A percentile compares a stretch with the other conserved stretches of the same genome.
Evolutionary conservation across 208 protist species (phyloP).

Genomic region (Trypanosoma scelopori): DNA sequence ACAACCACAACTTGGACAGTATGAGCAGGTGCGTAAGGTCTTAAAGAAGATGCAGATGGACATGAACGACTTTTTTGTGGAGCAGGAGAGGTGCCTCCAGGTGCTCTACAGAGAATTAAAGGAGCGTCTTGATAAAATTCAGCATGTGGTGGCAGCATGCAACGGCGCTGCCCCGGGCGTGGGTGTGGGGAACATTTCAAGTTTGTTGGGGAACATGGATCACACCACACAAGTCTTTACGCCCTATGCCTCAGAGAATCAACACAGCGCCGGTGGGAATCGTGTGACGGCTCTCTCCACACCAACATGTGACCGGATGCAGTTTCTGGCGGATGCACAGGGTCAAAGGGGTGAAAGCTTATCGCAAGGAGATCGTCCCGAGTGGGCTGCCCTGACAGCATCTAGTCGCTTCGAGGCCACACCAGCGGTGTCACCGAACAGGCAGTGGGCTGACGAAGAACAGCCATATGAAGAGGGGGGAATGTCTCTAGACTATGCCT

Average conservation of each 20-base stretch:
- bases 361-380: background rate
- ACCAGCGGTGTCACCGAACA: constrained; percentile 26
- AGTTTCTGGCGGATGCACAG: background rate
- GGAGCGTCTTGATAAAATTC: constrained; percentile 52
- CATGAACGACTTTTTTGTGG: constrained; percentile 52
- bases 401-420: constrained; percentile 13
- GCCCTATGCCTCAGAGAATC: constrained; percentile 19
- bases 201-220: constrained; percentile 14
- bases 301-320: constrained; percentile 11
- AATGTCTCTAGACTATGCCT: constrained; percentile 22
- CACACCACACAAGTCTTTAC: constrained; percentile 13
- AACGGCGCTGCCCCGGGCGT: constrained; percentile 8
- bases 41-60: constrained; percentile 45
- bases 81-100: constrained; percentile 58
- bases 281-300: constrained; percentile 2
- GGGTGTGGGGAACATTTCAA: constrained; percentile 11
- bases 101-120: constrained; percentile 49
- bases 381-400: constrained; percentile 14
- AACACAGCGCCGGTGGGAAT: background rate
- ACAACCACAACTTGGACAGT: constrained; percentile 23
- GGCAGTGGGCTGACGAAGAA: constrained; percentile 16
- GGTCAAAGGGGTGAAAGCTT: background rate
- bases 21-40: constrained; percentile 37
- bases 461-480: background rate
- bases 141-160: constrained; percentile 25